Conservation (phyloP, 208 protist genomes). For the Leishmania lainsoni region DNA sequence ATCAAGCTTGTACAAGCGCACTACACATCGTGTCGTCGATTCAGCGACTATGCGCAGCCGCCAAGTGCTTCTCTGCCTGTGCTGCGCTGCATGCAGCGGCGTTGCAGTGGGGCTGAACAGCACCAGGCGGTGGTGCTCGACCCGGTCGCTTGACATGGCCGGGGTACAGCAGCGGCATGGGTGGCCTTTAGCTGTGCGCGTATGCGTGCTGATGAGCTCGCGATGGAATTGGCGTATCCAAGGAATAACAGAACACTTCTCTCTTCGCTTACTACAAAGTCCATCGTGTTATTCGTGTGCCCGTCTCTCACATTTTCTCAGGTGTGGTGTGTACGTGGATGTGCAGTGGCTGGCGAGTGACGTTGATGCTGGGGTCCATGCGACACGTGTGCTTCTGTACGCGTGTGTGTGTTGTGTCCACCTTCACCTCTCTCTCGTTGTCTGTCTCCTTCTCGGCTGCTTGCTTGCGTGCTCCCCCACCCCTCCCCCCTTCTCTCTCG, state of each 20-base stretch:
- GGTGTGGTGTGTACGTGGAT: not conserved
- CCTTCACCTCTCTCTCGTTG: not conserved
- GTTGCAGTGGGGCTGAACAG: too few relatives aligned
- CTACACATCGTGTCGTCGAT: not conserved
- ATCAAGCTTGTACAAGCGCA: not conserved
- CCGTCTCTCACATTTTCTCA: not conserved
- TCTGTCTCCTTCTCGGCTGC: not conserved
- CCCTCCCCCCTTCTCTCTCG: not conserved
- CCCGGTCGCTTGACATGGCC: too few relatives aligned
- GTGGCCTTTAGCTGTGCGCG: too few relatives aligned
- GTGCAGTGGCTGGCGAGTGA: not conserved
- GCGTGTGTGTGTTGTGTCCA: not conserved
- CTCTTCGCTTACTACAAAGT: not conserved
- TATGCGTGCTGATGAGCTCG: not conserved
- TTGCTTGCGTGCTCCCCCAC: not conserved
- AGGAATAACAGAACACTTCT: not conserved
- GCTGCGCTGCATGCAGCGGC: too few relatives aligned
- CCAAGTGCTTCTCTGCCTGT: not conserved
- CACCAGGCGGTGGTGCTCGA: not conserved
- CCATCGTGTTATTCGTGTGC: not conserved
- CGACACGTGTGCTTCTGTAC: not conserved
- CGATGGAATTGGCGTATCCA: not conserved
- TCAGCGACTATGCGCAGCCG: not conserved
- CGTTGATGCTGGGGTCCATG: not conserved
- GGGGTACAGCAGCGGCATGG: too few relatives aligned